These are phyloP conservation scores for Cornus controversa DNA, from an alignment of 148 eudicot species.

Conservation along the genomic window DNA sequence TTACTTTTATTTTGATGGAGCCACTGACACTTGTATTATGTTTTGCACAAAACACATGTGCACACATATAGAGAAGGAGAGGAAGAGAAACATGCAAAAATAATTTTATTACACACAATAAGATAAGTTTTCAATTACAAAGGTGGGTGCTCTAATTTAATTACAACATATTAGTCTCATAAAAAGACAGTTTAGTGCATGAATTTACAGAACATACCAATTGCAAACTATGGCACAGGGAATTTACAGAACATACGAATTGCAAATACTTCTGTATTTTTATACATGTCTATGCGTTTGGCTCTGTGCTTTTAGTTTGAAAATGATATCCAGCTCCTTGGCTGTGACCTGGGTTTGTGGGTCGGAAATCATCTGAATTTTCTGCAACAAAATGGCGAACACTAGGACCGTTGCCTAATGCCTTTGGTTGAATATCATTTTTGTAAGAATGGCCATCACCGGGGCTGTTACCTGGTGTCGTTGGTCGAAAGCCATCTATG, in stretches of 20 bases:
- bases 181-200: neutral
- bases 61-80: too few species aligned
- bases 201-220: neutral
- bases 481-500: conserved; percentile 32
- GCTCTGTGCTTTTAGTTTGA: too few species aligned
- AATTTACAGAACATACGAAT: neutral
- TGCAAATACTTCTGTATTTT: too few species aligned
- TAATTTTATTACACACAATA: too few species aligned
- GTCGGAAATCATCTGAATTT: conserved; percentile 18
- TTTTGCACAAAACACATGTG: too few species aligned
- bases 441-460: conserved; percentile 47
- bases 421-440: neutral
- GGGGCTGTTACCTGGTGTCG: conserved; percentile 56
- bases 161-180: neutral
- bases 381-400: conserved; percentile 18
- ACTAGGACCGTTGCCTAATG: conserved; percentile 13
- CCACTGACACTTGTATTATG: too few species aligned
- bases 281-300: too few species aligned
- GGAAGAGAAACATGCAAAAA: too few species aligned
- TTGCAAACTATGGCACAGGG: neutral
- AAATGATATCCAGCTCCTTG: conserved; percentile 35
- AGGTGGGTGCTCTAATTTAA: neutral
- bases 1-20: too few species aligned
- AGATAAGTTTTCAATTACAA: too few species aligned
- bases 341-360: neutral